phyloP scores from a whole-genome alignment of 1,139 yeast genomes.

The Tardiomyces depauwii region DNA sequence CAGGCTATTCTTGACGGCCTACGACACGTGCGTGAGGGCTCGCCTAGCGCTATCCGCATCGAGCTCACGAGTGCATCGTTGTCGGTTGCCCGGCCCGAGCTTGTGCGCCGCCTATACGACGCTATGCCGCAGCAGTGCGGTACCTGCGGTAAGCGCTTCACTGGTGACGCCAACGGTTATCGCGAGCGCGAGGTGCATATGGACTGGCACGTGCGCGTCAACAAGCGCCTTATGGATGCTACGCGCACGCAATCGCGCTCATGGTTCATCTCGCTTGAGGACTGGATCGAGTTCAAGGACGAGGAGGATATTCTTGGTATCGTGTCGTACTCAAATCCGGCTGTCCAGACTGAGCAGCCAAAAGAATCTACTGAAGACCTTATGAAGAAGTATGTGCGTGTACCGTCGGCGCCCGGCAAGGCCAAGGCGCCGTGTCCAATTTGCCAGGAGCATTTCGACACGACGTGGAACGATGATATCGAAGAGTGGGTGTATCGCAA shows the following conservation, averaged over 20 bases:
- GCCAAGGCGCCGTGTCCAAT: conserved; percentile 72
- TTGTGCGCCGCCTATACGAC: conserved; percentile 36
- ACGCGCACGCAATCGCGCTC: conserved; percentile 51
- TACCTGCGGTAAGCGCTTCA: conserved; percentile 82
- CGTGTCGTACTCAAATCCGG: conserved; percentile 4
- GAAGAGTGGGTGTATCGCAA: conserved; percentile 97
- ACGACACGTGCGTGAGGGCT: conserved; percentile 4
- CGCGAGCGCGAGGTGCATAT: conserved; percentile 48
- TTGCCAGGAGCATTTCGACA: conserved; percentile 73
- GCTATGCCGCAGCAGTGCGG: conserved; percentile 73
- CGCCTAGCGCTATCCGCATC: conserved; percentile 15
- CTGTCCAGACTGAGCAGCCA: conserved; percentile 9
- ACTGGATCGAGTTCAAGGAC: conserved; percentile 69
- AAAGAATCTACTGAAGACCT: conserved; percentile 2
- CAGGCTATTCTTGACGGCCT: background rate
- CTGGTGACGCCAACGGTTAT: conserved; percentile 48
- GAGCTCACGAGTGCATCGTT: conserved; percentile 21
- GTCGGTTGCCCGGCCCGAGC: conserved; percentile 22
- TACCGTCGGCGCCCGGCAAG: conserved; percentile 59
- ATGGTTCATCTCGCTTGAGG: conserved; percentile 68
- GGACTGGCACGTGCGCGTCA: conserved; percentile 96
- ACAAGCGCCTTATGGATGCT: conserved; percentile 57
- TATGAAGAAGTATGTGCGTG: conserved; percentile 27
- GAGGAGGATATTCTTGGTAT: conserved; percentile 39
- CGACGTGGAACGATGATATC: conserved; percentile 74